phyloP scores from a whole-genome alignment of 2,329 filamentous ascomycete genomes.

The Apiospora hydei region DNA sequence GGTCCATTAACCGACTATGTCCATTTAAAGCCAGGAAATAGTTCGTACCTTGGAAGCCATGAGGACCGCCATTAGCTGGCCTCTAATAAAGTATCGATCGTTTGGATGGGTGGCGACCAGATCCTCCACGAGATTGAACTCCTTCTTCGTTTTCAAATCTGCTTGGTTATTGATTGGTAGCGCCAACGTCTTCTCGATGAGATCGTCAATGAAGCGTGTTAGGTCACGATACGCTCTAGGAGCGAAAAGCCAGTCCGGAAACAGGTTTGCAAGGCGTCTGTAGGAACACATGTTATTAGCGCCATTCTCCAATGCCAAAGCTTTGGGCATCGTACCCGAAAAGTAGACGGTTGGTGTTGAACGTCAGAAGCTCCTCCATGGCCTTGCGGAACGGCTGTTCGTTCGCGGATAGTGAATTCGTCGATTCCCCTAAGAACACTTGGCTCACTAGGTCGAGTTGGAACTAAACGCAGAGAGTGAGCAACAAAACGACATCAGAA shows the following conservation, averaged over 20 bases:
- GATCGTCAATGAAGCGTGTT: conserved; percentile 18
- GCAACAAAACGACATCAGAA: not conserved
- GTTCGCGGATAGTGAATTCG: conserved; percentile 9
- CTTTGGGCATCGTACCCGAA: conserved; percentile 8
- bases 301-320: not conserved
- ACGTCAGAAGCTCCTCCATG: conserved; percentile 19
- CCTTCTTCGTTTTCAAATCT: conserved; percentile 21
- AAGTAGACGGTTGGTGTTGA: conserved; percentile 21
- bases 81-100: conserved; percentile 21
- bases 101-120: conserved; percentile 7
- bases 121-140: conserved; percentile 23
- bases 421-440: conserved; percentile 20
- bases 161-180: conserved; percentile 2
- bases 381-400: conserved; percentile 23
- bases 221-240: conserved; percentile 17
- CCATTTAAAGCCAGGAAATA: conserved; percentile 3
- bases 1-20: too few relatives aligned
- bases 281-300: not conserved
- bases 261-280: conserved; percentile 12
- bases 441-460: conserved; percentile 22
- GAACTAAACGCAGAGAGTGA: not conserved
- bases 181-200: conserved; percentile 22
- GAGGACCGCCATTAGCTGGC: conserved; percentile 20
- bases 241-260: conserved; percentile 17
- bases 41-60: conserved; percentile 22